phyloP scores from a whole-genome alignment of 805 yeast genomes.

The Teunomyces pallodes region DNA sequence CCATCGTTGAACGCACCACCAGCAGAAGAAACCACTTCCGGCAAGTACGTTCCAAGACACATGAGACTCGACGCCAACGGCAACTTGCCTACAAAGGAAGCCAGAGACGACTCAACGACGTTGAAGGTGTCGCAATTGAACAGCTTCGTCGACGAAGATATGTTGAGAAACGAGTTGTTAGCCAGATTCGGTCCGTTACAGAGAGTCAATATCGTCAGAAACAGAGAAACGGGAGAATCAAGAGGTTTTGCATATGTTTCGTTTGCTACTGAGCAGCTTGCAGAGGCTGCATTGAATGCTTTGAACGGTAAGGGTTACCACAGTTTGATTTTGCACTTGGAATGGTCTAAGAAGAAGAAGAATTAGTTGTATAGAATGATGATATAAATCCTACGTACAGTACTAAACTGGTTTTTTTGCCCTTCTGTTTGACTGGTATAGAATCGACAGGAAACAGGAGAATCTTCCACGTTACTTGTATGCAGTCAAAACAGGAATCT shows the following conservation, averaged over 20 bases:
- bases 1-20: constrained; percentile 42
- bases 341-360: constrained; percentile 48
- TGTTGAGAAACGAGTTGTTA: constrained; percentile 69
- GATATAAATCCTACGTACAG: not conserved
- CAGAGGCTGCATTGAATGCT: constrained; percentile 71
- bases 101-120: constrained; percentile 82
- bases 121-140: constrained; percentile 90
- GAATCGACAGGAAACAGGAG: too few relatives aligned
- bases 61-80: constrained; percentile 44
- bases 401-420: not conserved
- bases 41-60: constrained; percentile 46
- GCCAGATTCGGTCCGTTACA: constrained; percentile 63
- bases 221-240: constrained; percentile 90
- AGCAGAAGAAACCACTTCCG: constrained; percentile 31
- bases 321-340: constrained; percentile 66
- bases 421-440: too few relatives aligned
- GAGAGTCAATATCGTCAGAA: constrained; percentile 82
- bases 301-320: constrained; percentile 91
- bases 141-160: constrained; percentile 77
- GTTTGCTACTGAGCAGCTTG: constrained; percentile 62
- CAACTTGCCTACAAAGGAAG: constrained; percentile 36
- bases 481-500: too few relatives aligned
- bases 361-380: too few relatives aligned
- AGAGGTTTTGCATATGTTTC: constrained; percentile 96
- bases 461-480: too few relatives aligned